Evolutionary conservation across 768 basidiomycete genomes (phyloP).

Genomic region (Suillus paluster): DNA sequence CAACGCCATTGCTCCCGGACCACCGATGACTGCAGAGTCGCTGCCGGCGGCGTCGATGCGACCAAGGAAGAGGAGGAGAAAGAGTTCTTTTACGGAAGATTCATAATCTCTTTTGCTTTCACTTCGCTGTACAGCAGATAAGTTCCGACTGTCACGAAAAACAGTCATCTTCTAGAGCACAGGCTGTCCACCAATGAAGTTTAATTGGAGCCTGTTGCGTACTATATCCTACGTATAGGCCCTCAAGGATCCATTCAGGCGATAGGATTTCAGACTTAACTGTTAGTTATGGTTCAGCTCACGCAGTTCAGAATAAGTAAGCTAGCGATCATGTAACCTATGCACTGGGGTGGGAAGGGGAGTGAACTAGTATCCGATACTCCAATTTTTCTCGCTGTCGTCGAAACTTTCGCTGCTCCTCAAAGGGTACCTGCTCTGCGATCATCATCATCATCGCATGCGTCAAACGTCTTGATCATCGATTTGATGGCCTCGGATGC

Average conservation of each 20-base stretch:
- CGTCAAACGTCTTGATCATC: not conserved
- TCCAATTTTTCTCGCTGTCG: not conserved
- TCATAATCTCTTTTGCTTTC: not conserved
- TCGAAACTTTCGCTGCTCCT: not conserved
- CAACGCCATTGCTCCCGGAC: not conserved
- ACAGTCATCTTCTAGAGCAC: not conserved
- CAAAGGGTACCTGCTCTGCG: not conserved
- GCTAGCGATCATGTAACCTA: not conserved
- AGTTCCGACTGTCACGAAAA: not conserved
- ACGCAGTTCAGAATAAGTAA: not conserved
- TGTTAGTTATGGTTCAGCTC: not conserved
- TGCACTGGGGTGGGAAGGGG: not conserved
- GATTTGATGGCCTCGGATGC: not conserved
- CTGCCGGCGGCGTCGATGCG: not conserved
- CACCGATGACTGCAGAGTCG: not conserved
- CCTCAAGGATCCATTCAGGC: not conserved
- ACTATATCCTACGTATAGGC: not conserved
- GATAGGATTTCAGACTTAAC: not conserved
- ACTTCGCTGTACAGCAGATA: not conserved
- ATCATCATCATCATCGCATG: not conserved
- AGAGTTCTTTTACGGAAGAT: not conserved
- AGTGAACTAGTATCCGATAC: not conserved
- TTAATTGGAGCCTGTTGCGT: not conserved
- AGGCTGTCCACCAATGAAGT: not conserved
- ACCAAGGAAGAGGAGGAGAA: constrained; percentile 3